A percentile compares a stretch with the other conserved stretches of the same genome.
phyloP scores from a whole-genome alignment of 2,329 filamentous ascomycete genomes.

The Tolypocladium inflatum region DNA sequence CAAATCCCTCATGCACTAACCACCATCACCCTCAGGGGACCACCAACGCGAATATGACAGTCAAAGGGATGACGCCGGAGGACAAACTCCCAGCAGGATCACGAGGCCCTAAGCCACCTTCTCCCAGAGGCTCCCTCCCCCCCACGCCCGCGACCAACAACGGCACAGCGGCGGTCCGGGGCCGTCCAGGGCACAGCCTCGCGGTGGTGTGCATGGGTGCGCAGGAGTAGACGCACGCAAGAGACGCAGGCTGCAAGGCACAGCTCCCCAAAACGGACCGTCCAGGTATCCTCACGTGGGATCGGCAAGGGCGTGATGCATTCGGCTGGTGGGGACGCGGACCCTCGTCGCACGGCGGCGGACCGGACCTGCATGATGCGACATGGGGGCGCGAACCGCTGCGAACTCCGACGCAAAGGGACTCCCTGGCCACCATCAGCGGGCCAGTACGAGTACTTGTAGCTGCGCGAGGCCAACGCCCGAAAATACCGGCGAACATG shows the following conservation, averaged over 20 bases:
- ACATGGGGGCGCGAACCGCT: not conserved
- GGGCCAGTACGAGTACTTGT: too few relatives aligned
- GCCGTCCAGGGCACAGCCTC: too few relatives aligned
- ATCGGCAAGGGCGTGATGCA: not conserved
- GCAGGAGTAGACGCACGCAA: not conserved
- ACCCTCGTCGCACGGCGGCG: not conserved
- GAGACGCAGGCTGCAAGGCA: not conserved
- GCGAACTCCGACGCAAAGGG: not conserved
- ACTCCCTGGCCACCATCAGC: too few relatives aligned
- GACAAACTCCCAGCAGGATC: not conserved
- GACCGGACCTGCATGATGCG: not conserved
- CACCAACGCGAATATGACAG: not conserved
- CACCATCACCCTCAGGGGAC: too few relatives aligned
- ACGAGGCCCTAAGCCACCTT: not conserved
- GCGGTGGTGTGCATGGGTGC: too few relatives aligned
- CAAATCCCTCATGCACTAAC: too few relatives aligned
- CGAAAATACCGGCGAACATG: not conserved
- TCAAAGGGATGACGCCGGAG: not conserved
- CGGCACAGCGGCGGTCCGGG: too few relatives aligned
- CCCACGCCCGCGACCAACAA: too few relatives aligned
- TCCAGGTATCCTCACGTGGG: not conserved
- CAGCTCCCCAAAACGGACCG: not conserved
- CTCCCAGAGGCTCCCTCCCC: not conserved
- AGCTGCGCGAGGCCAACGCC: not conserved
- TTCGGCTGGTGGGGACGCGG: not conserved